Base-by-base conservation (phyloP, 2,329 filamentous ascomycete species). In the Plectosphaerella sp. region DNA sequence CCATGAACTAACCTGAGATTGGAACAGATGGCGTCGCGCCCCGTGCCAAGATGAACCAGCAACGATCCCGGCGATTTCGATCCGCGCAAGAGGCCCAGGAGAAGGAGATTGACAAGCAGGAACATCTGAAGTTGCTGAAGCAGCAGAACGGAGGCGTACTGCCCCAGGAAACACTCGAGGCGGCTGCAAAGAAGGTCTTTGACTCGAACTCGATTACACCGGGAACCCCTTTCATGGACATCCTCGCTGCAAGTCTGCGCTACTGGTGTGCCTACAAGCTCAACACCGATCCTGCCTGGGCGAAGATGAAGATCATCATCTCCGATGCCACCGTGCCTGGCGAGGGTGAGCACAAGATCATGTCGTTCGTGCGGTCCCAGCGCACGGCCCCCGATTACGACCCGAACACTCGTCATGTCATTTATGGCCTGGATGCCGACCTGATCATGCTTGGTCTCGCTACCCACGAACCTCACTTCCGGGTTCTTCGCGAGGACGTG, bases 1-100 rank as follows among this genome's bases (percentile, higher is more conserved):
- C 8, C 28, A 33, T 12, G 28, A 33, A 9, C 28, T 33, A 33
- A 33, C 8, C 41, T 18, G 18, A 8, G 41, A 16, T n/a, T 37
- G 35, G 15, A 41, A 4, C 37, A 91, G 94, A 99, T 73, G 94
- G 94, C 67, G 94, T 99, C 58, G 94, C 94, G 5, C 95, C 94
- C 46, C 88, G 94, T 69, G 95, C 95, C 54, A 99, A 99, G 73
- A 99, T 99, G 94, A 99, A 99, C 68, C 95, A 99, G 68, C 94
- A 99, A 73, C 90, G 94, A 56, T 96, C 94, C 42, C 84, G 94
- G 70, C 90, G 94, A 63, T 99, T 99, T 73, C 87, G 94, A 56
- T 89, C 93, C 20, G 94, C 92, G 2, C 91, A 93, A 68, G 94
- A 99, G 68, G 94, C 94, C 15, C 86, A 91, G 65, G 91, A 97